Percentiles rank a stretch among this genome's conserved stretches.
These are phyloP conservation scores for Eucalyptus sp. DNA, from an alignment of 345 rosid species.

Conservation along the genomic window DNA sequence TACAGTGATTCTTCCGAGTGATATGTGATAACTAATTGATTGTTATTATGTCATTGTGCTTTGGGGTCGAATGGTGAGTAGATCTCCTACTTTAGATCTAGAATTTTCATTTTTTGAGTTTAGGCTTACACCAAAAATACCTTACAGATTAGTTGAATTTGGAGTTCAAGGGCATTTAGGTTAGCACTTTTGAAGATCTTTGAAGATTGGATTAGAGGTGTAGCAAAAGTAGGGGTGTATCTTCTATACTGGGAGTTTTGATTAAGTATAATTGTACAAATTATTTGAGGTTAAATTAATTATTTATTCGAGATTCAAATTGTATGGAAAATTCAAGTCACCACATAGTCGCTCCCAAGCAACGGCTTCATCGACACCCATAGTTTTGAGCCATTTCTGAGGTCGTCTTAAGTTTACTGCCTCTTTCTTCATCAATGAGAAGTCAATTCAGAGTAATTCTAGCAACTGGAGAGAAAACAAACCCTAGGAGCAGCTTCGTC, in stretches of 20 bases:
- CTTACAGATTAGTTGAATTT: too few species aligned
- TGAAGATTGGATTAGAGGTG: neutral
- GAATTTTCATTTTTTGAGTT: neutral
- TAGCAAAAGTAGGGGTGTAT: neutral
- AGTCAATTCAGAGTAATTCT: neutral
- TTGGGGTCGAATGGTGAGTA: neutral
- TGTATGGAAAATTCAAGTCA: neutral
- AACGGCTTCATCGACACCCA: neutral
- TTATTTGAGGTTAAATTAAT: neutral
- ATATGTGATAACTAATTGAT: neutral
- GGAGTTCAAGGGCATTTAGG: neutral
- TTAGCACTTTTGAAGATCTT: neutral
- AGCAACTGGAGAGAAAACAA: neutral
- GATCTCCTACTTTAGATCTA: neutral
- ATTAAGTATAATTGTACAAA: neutral
- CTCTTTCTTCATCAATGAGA: neutral
- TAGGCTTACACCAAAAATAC: neutral
- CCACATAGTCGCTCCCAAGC: neutral
- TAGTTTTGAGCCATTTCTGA: neutral
- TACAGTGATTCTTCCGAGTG: neutral
- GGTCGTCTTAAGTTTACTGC: neutral
- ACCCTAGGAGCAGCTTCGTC: neutral
- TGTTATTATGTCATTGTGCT: neutral
- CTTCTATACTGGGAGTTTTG: neutral
- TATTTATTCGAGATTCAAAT: too few species aligned